phyloP scores from a whole-genome alignment of 2,329 filamentous ascomycete genomes.

The Scytalidium lignicola region DNA sequence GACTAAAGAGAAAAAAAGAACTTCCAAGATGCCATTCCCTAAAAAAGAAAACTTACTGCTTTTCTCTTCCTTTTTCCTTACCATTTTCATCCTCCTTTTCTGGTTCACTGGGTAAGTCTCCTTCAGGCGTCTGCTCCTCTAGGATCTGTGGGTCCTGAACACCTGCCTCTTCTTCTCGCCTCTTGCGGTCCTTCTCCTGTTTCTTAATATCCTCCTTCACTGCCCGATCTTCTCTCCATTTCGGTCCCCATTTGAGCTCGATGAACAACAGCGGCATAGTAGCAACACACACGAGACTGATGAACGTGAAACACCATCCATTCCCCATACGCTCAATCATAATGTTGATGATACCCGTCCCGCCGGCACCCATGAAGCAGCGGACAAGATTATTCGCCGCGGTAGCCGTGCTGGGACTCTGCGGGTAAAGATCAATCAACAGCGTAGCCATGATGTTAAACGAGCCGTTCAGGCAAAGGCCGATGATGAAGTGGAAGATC shows the following conservation, averaged over 20 bases:
- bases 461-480: constrained; percentile 52
- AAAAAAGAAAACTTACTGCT: too few relatives aligned
- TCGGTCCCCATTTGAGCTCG: constrained; percentile 42
- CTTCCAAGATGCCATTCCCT: too few relatives aligned
- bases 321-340: constrained; percentile 53
- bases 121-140: neutral
- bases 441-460: constrained; percentile 61
- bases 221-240: constrained; percentile 46
- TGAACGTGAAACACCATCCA: constrained; percentile 59
- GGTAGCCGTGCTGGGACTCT: constrained; percentile 55
- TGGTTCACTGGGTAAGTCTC: too few relatives aligned
- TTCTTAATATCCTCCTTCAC: constrained; percentile 33
- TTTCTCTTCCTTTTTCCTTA: too few relatives aligned
- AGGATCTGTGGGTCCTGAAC: neutral
- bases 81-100: too few relatives aligned
- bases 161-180: neutral
- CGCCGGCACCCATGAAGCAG: constrained; percentile 55
- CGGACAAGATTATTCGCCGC: constrained; percentile 60
- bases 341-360: constrained; percentile 53
- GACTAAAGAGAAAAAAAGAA: too few relatives aligned
- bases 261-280: constrained; percentile 45
- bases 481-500: constrained; percentile 51
- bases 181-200: constrained; percentile 21
- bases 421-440: constrained; percentile 58
- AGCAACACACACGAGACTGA: constrained; percentile 44